Base-by-base conservation (phyloP, 192 early-diverging fungal genomes). In the Coemansia sp. region DNA sequence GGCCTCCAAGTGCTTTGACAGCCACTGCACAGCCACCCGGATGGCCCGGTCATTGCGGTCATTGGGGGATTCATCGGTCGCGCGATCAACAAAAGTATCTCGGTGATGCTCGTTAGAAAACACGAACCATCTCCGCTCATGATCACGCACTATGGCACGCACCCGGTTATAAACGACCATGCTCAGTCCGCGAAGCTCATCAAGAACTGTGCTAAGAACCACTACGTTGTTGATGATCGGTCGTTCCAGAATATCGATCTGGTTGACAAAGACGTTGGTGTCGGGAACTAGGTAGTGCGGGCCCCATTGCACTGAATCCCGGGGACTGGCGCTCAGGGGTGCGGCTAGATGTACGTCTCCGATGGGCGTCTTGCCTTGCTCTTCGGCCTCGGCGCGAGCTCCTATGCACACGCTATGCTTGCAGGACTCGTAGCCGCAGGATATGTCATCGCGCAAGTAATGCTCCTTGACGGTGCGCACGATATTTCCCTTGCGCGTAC, bases 1-100 rank as follows among this genome's bases (percentile, higher is more conserved):
- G 6, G 63, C 59, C 48, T 75, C 72, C 37, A 95, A 63, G 72
- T 99, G 97, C 6, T 76, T 82, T 0, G 41, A 56, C 66, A 97
- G 97, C 97, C 97, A 99, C 42, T 85, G 83, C 0, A 85, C 85
- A 0, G 94, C 93, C 2, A 83, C 83, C 6, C 97, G 89, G 67
- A 99, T 99, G 2, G 94, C 94, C 70, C 95, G 66, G 65, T 99
- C 97, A 60, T 99, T 99, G 61, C 94, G 85, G 66, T 99, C 97
- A 64, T 99, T 99, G 10, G 92, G 89, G 0, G 91, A 86, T 77
- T 99, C 97, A 45, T 86, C 88, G 38, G 89, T 80, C 9, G 84
- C 64, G 37, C 87, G 86, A 48, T 97, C 93, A 26, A 95, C 86
- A 85, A 90, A 97, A 3, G 94, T 94, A 18, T 94, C 94, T 9